Evolutionary conservation across 1,284 basidiomycete species (phyloP).

Genomic region (Acaromyces ingoldii): DNA sequence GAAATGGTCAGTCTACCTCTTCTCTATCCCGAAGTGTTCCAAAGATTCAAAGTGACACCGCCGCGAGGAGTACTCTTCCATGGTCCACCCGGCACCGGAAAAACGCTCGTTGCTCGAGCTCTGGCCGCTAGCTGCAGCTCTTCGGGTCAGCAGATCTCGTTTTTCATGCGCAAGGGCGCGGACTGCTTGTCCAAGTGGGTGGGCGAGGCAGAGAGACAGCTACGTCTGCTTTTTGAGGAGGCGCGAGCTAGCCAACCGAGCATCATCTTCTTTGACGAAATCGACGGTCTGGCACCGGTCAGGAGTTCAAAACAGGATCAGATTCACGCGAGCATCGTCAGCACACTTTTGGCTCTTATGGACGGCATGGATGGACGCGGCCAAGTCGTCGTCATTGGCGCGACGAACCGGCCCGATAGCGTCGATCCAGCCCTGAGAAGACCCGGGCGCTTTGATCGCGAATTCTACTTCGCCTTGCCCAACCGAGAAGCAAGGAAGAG

Average conservation of each 20-base stretch:
- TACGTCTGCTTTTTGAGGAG: constrained; percentile 93
- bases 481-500: constrained; percentile 75
- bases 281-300: constrained; percentile 95
- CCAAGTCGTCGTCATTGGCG: constrained; percentile 96
- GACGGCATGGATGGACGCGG: constrained; percentile 97
- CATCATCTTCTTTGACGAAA: constrained; percentile 97
- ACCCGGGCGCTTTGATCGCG: constrained; percentile 93
- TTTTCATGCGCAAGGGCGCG: constrained; percentile 99
- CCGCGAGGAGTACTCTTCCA: constrained; percentile 93
- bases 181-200: constrained; percentile 99
- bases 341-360: constrained; percentile 93
- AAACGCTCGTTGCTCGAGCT: constrained; percentile 66
- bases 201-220: constrained; percentile 93
- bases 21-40: constrained; percentile 95
- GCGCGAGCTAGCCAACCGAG: constrained; percentile 85
- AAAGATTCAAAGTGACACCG: constrained; percentile 87
- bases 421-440: constrained; percentile 91
- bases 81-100: constrained; percentile 50
- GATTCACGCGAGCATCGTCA: constrained; percentile 96
- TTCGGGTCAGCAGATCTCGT: constrained; percentile 84
- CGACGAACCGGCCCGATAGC: constrained; percentile 93
- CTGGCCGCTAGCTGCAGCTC: constrained; percentile 88
- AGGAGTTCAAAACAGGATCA: constrained; percentile 97
- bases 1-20: constrained; percentile 97
- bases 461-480: constrained; percentile 96